Evolutionary conservation across 1,284 basidiomycete species (phyloP).

Genomic region (Ustilago loliicola): DNA sequence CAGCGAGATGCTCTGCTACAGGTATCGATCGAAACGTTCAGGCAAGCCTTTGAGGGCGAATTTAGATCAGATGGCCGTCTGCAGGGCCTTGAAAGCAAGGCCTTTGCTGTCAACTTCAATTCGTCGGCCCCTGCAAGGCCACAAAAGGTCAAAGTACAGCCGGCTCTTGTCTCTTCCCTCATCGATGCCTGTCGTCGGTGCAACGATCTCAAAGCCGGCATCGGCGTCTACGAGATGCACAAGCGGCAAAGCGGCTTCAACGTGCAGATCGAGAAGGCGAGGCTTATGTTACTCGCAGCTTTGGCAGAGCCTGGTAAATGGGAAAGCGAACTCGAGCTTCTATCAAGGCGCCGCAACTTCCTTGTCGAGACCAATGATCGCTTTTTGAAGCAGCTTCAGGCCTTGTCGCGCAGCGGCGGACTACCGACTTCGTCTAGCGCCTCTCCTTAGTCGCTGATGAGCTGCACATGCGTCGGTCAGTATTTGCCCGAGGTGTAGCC

Average conservation of each 20-base stretch:
- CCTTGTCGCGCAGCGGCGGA: slow-evolving; percentile 4
- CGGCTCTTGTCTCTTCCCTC: slow-evolving; percentile 18
- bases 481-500: neutral
- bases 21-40: slow-evolving; percentile 11
- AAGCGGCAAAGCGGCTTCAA: slow-evolving; percentile 14
- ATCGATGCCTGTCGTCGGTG: slow-evolving; percentile 35
- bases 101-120: neutral
- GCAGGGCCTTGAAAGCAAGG: neutral
- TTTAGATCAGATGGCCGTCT: slow-evolving; percentile 7
- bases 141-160: slow-evolving; percentile 15
- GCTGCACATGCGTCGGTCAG: neutral
- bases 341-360: slow-evolving; percentile 5
- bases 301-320: slow-evolving; percentile 22
- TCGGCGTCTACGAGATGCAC: slow-evolving; percentile 22
- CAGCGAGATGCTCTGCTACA: slow-evolving; percentile 5
- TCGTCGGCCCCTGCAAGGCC: neutral
- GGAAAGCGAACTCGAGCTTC: slow-evolving; percentile 15
- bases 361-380: slow-evolving; percentile 8
- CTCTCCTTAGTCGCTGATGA: slow-evolving; percentile 6
- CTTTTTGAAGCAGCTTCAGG: slow-evolving; percentile 21
- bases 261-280: slow-evolving; percentile 21
- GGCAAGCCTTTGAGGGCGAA: slow-evolving; percentile 10
- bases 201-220: slow-evolving; percentile 20
- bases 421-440: neutral
- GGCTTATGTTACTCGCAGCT: slow-evolving; percentile 25